Evolutionary conservation across 148 eudicot genomes (phyloP), one percentile per base, ranked within the genome.

Genomic region (Heliosperma pusillum): DNA sequence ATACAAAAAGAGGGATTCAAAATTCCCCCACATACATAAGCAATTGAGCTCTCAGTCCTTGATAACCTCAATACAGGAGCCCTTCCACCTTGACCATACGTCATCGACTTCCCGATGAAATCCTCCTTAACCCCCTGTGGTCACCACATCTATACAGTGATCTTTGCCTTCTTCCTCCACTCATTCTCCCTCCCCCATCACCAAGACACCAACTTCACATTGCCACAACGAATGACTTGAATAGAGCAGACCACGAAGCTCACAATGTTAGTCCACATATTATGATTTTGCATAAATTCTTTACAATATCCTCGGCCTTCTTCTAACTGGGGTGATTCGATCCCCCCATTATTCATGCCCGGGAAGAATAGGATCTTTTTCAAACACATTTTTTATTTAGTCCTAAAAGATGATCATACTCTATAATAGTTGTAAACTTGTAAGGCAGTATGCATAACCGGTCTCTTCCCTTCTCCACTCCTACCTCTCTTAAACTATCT

Each of bases 231-330:
- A 6, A 33, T n/a, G n/a, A n/a, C n/a, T 20, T 15, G 7, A 56
- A 4, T n/a, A n/a, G 60, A 6, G n/a, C 21, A 5, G 22, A 17
- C 7, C 8, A n/a, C 63, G 20, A 63, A 63, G 29, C 21, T 30
- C 10, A 19, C 11, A 26, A 62, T 29, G 25, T 9, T 22, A 30
- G 42, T 63, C 12, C 42, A 2, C 15, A 13, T 47, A 63, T 1
- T 63, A 27, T 29, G 15, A 47, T 47, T 47, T 15, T 11, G 53
- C 53, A 16, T 30, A 65, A 40, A 65, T 21, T 65, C 42, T 8
- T 33, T 65, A 17, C 44, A 30, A 65, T 42, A 65, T 65, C 69
- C 45, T 65, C 20, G n/a, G n/a, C n/a, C n/a, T n/a, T n/a, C n/a
- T n/a, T n/a, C n/a, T n/a, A n/a, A n/a, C n/a, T n/a, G n/a, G n/a